Percentiles rank a stretch among this genome's conserved stretches.
phyloP scores from a whole-genome alignment of 108 stramenopile genomes.

The Aureococcus anophagefferens region DNA sequence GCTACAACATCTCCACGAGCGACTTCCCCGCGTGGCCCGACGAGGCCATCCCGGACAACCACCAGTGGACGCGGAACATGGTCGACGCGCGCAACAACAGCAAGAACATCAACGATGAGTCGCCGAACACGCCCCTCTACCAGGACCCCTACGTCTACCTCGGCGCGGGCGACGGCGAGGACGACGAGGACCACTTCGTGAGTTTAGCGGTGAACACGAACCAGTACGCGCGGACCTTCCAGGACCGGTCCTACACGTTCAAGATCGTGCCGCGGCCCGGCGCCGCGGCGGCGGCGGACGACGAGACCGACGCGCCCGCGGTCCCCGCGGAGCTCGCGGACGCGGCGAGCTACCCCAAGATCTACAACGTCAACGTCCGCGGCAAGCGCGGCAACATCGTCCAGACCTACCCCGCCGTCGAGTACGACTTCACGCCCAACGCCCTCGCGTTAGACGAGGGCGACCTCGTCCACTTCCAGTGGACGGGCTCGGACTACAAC shows the following conservation, averaged over 20 bases:
- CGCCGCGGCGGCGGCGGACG: neutral
- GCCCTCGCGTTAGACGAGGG: conserved; percentile 1
- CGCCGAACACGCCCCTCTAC: conserved; percentile 12
- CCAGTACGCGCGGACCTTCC: conserved; percentile 40
- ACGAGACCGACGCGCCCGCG: conserved; percentile 6
- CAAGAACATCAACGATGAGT: conserved; percentile 10
- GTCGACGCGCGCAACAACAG: conserved; percentile 15
- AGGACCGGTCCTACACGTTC: conserved; percentile 38
- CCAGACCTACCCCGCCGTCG: conserved; percentile 37
- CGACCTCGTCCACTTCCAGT: conserved; percentile 37
- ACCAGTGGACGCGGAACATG: conserved; percentile 7
- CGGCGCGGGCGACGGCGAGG: neutral
- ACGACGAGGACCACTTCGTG: conserved; percentile 14
- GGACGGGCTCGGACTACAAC: conserved; percentile 42
- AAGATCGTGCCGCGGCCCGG: conserved; percentile 18
- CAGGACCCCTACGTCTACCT: conserved; percentile 27
- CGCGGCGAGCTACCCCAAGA: neutral
- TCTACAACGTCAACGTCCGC: conserved; percentile 32
- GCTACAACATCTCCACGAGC: conserved; percentile 32
- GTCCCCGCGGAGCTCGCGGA: neutral
- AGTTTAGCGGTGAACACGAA: conserved; percentile 31
- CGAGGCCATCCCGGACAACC: conserved; percentile 13
- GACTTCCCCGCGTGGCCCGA: conserved; percentile 26
- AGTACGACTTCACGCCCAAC: conserved; percentile 40
- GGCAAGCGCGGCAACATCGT: conserved; percentile 46